Evolutionary conservation across 805 yeast species (phyloP), one percentile per base, ranked within the genome.

Genomic region (Candida michaelii): DNA sequence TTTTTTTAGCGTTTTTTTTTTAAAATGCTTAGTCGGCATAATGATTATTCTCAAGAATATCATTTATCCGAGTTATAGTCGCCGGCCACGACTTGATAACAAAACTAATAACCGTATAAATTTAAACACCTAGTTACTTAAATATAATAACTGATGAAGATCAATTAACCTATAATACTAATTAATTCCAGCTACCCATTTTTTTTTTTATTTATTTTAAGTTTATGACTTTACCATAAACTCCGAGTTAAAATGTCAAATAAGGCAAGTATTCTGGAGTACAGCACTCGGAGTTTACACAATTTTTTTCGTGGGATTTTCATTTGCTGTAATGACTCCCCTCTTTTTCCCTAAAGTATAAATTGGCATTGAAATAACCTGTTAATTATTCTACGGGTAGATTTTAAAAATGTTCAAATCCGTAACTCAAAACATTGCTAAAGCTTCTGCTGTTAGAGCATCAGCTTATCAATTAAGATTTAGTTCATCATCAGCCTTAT

Each of bases 401-500:
- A 7, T 16, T 30, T 16, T 7, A 5, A 15, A 30, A 15, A 34
- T 34, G 37, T 34, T 34, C 13, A 34, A 34, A 15, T 34, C 37
- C n/a, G 27, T 34, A 4, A 16, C 18, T 25, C 13, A 25, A 14
- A 27, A 35, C 16, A 5, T 36, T 36, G 32, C 16, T 17, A 39
- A 27, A 12, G 17, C 37, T 18, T 36, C 49, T 11, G 35, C 40
- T 30, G 19, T 17, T 11, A 40, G 32, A 30, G 15, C 24, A 16
- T 16, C 17, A 21, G 18, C 25, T 14, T 23, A n/a, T 39, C 51
- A 44, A 37, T 24, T 49, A 8, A 59, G 67, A 54, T 32, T 45
- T 19, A 60, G 57, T 49, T 60, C 69, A 27, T 49, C 50, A 36
- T 55, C 61, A 50, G 71, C 74, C 18, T 60, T 71, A 52, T 49